Evolutionary conservation across 1,139 yeast genomes (phyloP).

Genomic region (Scheffersomyces insectosa): DNA sequence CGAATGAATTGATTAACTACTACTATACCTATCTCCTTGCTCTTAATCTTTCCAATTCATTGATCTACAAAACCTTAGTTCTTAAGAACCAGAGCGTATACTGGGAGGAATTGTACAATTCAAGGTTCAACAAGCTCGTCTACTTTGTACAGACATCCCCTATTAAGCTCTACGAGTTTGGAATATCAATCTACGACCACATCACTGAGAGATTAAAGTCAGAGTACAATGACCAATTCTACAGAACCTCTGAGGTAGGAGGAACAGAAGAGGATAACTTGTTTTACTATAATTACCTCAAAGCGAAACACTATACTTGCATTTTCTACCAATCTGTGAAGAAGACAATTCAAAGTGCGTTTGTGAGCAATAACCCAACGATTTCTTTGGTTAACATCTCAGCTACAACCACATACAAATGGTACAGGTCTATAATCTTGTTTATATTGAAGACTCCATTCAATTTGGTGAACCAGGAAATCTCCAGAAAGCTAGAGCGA

Average conservation of each 20-base stretch:
- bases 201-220: neutral
- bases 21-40: slow-evolving; percentile 27
- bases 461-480: slow-evolving; percentile 22
- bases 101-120: slow-evolving; percentile 34
- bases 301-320: slow-evolving; percentile 7
- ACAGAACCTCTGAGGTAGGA: neutral
- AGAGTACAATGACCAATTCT: neutral
- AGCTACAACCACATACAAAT: neutral
- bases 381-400: slow-evolving; percentile 7
- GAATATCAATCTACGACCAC: slow-evolving; percentile 8
- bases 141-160: slow-evolving; percentile 41
- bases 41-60: slow-evolving; percentile 31
- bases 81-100: slow-evolving; percentile 37
- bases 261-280: slow-evolving; percentile 20
- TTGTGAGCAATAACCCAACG: slow-evolving; percentile 8
- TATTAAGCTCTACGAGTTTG: slow-evolving; percentile 17
- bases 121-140: slow-evolving; percentile 26
- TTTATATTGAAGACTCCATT: slow-evolving; percentile 19
- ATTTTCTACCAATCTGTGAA: slow-evolving; percentile 2
- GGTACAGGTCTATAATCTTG: slow-evolving; percentile 9
- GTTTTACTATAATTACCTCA: slow-evolving; percentile 12
- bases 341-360: slow-evolving; percentile 1
- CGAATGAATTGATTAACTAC: slow-evolving; percentile 21
- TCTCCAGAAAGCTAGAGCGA: slow-evolving; percentile 17
- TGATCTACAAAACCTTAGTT: slow-evolving; percentile 37